Conservation (phyloP, 805 yeast species). For the Wickerhamia fluorescens region DNA sequence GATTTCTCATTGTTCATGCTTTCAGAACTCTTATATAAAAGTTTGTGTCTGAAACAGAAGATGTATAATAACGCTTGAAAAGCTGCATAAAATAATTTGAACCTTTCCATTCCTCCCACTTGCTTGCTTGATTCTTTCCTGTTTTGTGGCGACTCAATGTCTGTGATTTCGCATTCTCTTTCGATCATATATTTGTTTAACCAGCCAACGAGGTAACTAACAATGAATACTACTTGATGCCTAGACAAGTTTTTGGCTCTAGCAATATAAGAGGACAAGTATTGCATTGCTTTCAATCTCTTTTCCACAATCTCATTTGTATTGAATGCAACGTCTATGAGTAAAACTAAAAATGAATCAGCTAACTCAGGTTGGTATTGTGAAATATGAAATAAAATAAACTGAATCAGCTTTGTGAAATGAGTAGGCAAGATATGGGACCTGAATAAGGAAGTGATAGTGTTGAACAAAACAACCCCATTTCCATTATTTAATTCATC, state of each 20-base stretch:
- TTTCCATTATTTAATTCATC: constrained; percentile 52
- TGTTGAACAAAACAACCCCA: constrained; percentile 63
- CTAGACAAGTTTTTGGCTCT: constrained; percentile 69
- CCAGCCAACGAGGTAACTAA: constrained; percentile 82
- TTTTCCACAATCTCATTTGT: constrained; percentile 62
- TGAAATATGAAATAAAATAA: constrained; percentile 69
- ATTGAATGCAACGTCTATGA: constrained; percentile 78
- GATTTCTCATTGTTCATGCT: constrained; percentile 11
- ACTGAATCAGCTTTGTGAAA: constrained; percentile 83
- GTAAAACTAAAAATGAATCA: constrained; percentile 74
- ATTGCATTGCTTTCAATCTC: constrained; percentile 85
- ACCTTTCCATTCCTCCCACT: constrained; percentile 79
- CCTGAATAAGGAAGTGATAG: constrained; percentile 69
- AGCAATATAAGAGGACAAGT: constrained; percentile 83
- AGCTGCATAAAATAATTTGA: constrained; percentile 82
- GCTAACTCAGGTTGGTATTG: constrained; percentile 77
- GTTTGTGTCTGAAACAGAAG: constrained; percentile 77
- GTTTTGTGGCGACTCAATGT: constrained; percentile 13
- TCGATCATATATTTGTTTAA: constrained; percentile 72
- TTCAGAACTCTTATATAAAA: constrained; percentile 36
- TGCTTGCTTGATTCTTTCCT: constrained; percentile 15
- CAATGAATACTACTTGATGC: constrained; percentile 71
- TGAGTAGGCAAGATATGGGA: constrained; percentile 87
- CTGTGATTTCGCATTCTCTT: constrained; percentile 75
- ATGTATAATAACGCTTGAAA: constrained; percentile 87